Percentiles rank a stretch among this genome's conserved stretches.
Conservation (phyloP, 2,329 filamentous ascomycete species). For the Hymenoscyphus occultus region DNA sequence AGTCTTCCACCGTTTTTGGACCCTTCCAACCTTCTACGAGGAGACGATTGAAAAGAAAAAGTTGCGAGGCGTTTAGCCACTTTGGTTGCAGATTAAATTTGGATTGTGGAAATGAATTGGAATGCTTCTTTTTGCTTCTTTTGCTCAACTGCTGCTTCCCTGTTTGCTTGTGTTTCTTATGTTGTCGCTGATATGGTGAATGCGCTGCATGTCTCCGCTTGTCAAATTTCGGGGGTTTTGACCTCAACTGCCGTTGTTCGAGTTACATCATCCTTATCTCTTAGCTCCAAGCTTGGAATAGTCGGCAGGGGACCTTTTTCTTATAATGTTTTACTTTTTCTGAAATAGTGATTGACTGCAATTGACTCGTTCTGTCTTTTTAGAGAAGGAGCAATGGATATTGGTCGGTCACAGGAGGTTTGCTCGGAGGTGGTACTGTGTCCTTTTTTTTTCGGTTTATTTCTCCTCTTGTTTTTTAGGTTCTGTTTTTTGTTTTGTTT, state of each 20-base stretch:
- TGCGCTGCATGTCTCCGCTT: neutral
- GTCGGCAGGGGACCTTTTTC: too few species aligned
- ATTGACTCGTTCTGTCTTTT: neutral
- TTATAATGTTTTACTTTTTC: neutral
- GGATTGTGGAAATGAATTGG: conserved; percentile 8
- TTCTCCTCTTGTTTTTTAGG: neutral
- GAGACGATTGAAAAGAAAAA: conserved; percentile 11
- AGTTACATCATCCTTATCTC: too few species aligned
- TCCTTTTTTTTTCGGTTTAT: neutral
- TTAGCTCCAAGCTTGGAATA: too few species aligned
- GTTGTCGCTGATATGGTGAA: neutral
- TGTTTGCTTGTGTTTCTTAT: neutral
- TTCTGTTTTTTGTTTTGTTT: neutral
- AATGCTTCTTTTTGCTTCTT: neutral
- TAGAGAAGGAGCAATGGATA: neutral
- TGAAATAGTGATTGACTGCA: neutral
- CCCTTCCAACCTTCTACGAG: conserved; percentile 10
- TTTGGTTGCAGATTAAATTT: conserved; percentile 5
- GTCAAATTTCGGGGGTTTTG: neutral
- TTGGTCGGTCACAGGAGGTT: neutral
- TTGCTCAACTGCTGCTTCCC: neutral
- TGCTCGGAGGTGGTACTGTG: neutral
- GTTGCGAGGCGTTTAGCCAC: conserved; percentile 10
- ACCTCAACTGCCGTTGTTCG: neutral
- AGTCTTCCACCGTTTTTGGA: conserved; percentile 6